Percentiles rank a stretch among this genome's conserved stretches.
Conservation (phyloP, 1,139 yeast species). For the Pichia sp. region DNA sequence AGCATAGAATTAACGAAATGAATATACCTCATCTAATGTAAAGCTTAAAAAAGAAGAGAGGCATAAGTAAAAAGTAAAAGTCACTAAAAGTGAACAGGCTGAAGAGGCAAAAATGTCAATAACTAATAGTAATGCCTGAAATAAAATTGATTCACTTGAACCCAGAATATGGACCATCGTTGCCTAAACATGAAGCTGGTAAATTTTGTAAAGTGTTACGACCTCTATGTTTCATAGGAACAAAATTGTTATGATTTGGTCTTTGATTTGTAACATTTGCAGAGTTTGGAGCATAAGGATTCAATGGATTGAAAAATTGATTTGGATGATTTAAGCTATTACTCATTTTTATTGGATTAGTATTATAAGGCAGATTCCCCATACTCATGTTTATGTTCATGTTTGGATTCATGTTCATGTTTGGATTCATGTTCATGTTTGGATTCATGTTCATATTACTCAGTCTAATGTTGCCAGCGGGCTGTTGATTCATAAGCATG, state of each 20-base stretch:
- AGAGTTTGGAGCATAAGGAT: constrained; percentile 4
- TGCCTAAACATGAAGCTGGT: constrained; percentile 10
- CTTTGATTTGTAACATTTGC: background rate
- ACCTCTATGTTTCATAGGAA: constrained; percentile 10
- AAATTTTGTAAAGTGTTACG: constrained; percentile 4
- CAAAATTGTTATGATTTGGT: constrained; percentile 2
- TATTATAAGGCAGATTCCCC: background rate
- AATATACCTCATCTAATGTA: background rate
- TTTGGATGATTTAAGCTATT: background rate
- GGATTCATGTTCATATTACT: background rate
- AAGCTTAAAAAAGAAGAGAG: background rate
- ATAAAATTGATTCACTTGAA: constrained; percentile 7
- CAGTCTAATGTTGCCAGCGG: background rate
- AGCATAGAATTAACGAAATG: background rate
- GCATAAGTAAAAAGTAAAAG: background rate
- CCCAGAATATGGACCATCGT: constrained; percentile 27
- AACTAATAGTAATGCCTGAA: background rate
- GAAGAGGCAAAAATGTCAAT: background rate
- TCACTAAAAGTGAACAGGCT: background rate
- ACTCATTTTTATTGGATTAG: background rate
- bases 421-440: background rate
- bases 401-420: background rate
- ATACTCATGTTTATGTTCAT: background rate
- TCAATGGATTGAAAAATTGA: background rate
- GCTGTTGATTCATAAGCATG: constrained; percentile 10